Percentiles rank a stretch among this genome's conserved stretches.
These are phyloP conservation scores for Castanea mollissima DNA, from an alignment of 306 rosid species.

Conservation along the genomic window DNA sequence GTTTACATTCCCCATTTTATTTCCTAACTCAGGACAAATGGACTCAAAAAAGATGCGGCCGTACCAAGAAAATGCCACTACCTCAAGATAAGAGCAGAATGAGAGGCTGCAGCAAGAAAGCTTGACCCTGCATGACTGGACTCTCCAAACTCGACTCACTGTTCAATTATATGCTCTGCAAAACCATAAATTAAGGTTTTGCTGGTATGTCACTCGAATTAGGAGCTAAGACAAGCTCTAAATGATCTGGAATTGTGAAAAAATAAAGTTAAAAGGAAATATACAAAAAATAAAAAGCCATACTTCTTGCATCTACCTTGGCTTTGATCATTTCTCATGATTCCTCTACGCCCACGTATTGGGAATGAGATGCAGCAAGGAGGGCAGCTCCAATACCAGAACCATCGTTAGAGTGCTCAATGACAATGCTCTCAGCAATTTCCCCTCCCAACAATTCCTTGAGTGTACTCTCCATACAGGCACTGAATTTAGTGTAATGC, in stretches of 20 bases:
- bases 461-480: conserved; percentile 70
- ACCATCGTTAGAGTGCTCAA: conserved; percentile 80
- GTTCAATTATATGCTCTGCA: conserved; percentile 24
- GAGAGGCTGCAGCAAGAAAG: conserved; percentile 24
- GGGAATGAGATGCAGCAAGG: conserved; percentile 94
- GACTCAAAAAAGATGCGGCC: conserved; percentile 13
- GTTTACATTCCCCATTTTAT: conserved; percentile 50
- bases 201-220: conserved; percentile 31
- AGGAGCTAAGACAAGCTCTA: conserved; percentile 26
- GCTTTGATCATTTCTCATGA: conserved; percentile 35
- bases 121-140: conserved; percentile 14
- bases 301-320: conserved; percentile 31
- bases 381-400: conserved; percentile 97
- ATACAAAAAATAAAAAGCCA: conserved; percentile 35
- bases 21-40: conserved; percentile 27
- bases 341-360: conserved; percentile 58
- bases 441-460: conserved; percentile 80
- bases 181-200: conserved; percentile 34
- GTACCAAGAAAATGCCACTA: conserved; percentile 20
- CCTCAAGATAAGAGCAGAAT: conserved; percentile 19
- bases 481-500: conserved; percentile 72
- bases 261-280: conserved; percentile 12
- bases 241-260: conserved; percentile 12
- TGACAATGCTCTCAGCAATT: conserved; percentile 47
- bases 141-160: conserved; percentile 19